Base-by-base conservation (phyloP, 2,329 filamentous ascomycete genomes). In the Moelleriella libera region DNA sequence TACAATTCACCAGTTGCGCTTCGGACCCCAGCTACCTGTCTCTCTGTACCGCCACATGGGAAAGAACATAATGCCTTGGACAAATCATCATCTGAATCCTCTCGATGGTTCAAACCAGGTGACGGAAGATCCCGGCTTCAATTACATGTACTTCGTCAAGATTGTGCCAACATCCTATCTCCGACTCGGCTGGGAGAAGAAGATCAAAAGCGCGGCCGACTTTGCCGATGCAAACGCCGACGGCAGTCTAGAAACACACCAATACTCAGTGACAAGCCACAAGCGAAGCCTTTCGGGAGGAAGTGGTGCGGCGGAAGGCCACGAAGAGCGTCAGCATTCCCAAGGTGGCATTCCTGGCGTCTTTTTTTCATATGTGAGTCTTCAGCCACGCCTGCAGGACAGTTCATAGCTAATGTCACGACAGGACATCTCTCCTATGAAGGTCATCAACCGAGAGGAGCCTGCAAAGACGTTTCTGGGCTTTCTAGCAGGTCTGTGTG, bases 101-200 rank as follows among this genome's bases (percentile, higher is more conserved):
- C 78, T 98, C 5, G 94, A 98, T 60, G 74, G 76, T 47, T 85
- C 83, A 4, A 70, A 76, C 53, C 88, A 97, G 70, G 68, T 74
- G 46, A 94, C 88, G 2, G 70, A 76, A 37, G 88, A 96, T 59
- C 78, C 87, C 55, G 85, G 85, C 53, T 96, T 76, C 74, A 98
- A 96, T 71, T 98, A 83, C 66, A 95, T 97, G 88, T 98, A 98
- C 72, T 98, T 98, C 66, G 76, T 98, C 67, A 98, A 98, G 74
- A 92, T 98, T 49, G 92, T 98, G 32, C 88, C 86, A 3, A 98
- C 92, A 2, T 90, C 88, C 1, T 98, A 97, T 63, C 76, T 97
- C 30, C 88, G 92, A 2, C 76, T 98, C 1, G 88, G 88, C 52
- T 94, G 88, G 87, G 82, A 88, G 60, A 78, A 80, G 57, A 74